These are phyloP conservation scores for Triticum aestivum DNA, from an alignment of 176 grass and related monocot genomes.

Conservation along the genomic window IWGSC_CS_RefSeq_v2.1 NC_057811.1:156160291-156160790, in stretches of 20 bases:
- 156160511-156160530: constrained; percentile 34
- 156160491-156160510: background rate
- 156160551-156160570: constrained; percentile 63
- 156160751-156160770: background rate
- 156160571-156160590: constrained; percentile 50
- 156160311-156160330: background rate
- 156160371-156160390: constrained; percentile 35
- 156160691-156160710: constrained; percentile 48
- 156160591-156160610: constrained; percentile 17
- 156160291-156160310: background rate
- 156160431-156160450: background rate
- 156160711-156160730: constrained; percentile 38
- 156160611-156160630: constrained; percentile 32
- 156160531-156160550: background rate
- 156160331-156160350: background rate
- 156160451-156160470: constrained; percentile 39
- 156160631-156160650: constrained; percentile 71
- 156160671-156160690: constrained; percentile 53
- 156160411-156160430: background rate
- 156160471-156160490: constrained; percentile 57
- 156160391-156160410: constrained; percentile 36
- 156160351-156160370: background rate
- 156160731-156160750: background rate
- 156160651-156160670: constrained; percentile 12
- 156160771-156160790: constrained; percentile 39